Evolutionary conservation across 1,284 basidiomycete species (phyloP).

Genomic region (Leccinum griseonigrum): DNA sequence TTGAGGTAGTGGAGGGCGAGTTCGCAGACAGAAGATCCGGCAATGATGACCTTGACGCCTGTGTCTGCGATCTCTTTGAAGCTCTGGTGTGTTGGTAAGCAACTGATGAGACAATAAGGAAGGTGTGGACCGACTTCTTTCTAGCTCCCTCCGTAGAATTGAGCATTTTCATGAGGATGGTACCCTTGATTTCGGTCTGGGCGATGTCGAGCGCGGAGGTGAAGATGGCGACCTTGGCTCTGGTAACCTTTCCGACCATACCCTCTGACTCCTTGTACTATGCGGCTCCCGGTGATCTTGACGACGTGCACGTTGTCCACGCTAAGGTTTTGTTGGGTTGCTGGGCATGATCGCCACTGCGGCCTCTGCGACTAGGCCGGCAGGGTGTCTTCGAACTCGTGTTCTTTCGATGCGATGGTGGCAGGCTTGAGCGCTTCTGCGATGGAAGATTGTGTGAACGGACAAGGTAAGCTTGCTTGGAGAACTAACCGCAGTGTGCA

Average conservation of each 20-base stretch:
- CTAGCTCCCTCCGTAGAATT: constrained; percentile 94
- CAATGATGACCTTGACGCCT: constrained; percentile 92
- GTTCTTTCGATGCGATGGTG: constrained; percentile 94
- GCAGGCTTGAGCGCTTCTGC: constrained; percentile 80
- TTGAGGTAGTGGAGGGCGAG: constrained; percentile 98
- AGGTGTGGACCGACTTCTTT: constrained; percentile 60
- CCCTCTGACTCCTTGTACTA: constrained; percentile 96
- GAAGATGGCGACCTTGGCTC: constrained; percentile 92
- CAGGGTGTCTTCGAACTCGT: constrained; percentile 87
- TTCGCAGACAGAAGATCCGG: constrained; percentile 91
- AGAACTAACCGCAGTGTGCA: too few species aligned
- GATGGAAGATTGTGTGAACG: constrained; percentile 78
- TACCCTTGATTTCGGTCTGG: constrained; percentile 99
- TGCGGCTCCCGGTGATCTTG: constrained; percentile 89
- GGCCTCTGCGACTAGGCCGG: constrained; percentile 90
- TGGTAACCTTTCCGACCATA: constrained; percentile 75
- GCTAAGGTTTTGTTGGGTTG: constrained; percentile 87
- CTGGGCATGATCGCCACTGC: constrained; percentile 87
- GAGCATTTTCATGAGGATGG: constrained; percentile 93
- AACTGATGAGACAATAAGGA: neutral
- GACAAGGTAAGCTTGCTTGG: constrained; percentile 58
- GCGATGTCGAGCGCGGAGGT: constrained; percentile 91
- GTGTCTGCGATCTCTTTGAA: constrained; percentile 98
- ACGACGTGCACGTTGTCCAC: constrained; percentile 98
- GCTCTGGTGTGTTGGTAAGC: constrained; percentile 52